A percentile compares a stretch with the other conserved stretches of the same genome.
Conservation (phyloP, 163 green algal genomes). For the Scenedesmus sp. region DNA sequence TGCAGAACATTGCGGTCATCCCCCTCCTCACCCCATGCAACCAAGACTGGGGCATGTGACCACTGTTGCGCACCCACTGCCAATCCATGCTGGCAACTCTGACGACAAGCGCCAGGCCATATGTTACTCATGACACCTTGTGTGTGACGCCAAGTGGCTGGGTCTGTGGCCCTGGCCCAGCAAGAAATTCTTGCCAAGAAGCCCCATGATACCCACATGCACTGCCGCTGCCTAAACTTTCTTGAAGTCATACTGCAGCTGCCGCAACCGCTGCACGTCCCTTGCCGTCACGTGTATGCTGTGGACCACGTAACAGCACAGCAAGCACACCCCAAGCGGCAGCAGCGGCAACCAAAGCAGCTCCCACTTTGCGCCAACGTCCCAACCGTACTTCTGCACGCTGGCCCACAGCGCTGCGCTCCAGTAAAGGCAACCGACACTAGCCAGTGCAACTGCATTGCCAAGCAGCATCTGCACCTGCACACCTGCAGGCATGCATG, state of each 20-base stretch:
- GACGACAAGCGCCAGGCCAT: no score
- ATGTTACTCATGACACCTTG: no score
- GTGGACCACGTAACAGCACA: slow-evolving; percentile 47
- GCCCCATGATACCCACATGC: no score
- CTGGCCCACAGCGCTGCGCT: slow-evolving; percentile 32
- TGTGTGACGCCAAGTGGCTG: no score
- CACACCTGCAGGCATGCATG: slow-evolving; percentile 21
- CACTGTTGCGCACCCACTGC: no score
- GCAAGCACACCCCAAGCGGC: slow-evolving; percentile 23
- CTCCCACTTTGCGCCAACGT: slow-evolving; percentile 52
- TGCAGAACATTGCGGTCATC: no score
- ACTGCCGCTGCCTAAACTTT: slow-evolving; percentile 21
- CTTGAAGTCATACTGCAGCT: slow-evolving; percentile 37
- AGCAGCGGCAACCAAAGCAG: slow-evolving; percentile 55
- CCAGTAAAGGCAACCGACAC: slow-evolving; percentile 42
- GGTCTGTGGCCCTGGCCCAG: no score
- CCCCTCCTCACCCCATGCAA: no score
- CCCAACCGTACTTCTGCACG: slow-evolving; percentile 16
- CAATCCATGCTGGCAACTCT: no score
- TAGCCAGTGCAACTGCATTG: neutral
- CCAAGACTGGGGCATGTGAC: no score
- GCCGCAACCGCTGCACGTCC: slow-evolving; percentile 41
- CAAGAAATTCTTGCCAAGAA: no score
- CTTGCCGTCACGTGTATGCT: slow-evolving; percentile 26
- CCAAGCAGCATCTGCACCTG: slow-evolving; percentile 4